These are phyloP conservation scores for Trypanosoma rangeli DNA, from an alignment of 208 protist species.

Conservation along the genomic window DNA sequence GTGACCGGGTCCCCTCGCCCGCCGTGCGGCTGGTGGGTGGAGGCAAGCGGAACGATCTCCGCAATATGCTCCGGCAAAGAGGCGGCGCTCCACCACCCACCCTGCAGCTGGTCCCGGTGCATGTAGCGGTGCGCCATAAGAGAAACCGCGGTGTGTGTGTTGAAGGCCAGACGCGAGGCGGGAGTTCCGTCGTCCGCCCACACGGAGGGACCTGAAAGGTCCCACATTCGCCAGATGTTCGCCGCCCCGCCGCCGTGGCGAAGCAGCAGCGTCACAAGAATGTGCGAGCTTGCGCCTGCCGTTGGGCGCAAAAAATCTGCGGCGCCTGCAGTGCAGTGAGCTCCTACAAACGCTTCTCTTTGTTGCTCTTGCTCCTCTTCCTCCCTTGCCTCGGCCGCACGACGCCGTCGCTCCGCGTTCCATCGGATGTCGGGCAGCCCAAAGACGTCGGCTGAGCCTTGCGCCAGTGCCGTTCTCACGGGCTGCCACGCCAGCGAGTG, in stretches of 20 bases:
- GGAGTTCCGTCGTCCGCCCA: slow-evolving; percentile 13
- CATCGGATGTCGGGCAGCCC: slow-evolving; percentile 1
- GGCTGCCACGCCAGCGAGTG: slow-evolving; percentile 28
- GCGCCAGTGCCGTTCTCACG: not conserved
- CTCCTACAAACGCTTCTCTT: slow-evolving; percentile 1
- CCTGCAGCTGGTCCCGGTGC: slow-evolving; percentile 22
- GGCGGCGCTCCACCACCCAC: slow-evolving; percentile 14
- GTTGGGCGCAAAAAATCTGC: slow-evolving; percentile 15
- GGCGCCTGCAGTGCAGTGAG: not conserved
- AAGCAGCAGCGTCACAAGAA: slow-evolving; percentile 28
- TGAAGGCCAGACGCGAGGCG: slow-evolving; percentile 10
- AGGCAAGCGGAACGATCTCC: slow-evolving; percentile 21
- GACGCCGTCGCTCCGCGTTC: slow-evolving; percentile 7
- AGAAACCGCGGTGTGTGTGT: slow-evolving; percentile 17
- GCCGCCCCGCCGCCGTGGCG: not conserved
- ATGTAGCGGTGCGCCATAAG: slow-evolving; percentile 21
- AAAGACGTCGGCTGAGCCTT: slow-evolving; percentile 3
- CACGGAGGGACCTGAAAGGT: slow-evolving; percentile 17
- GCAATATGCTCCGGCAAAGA: slow-evolving; percentile 18
- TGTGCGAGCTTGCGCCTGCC: slow-evolving; percentile 17
- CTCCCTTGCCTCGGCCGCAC: not conserved
- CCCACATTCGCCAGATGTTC: slow-evolving; percentile 29
- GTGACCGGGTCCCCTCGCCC: not conserved
- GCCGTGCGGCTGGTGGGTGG: not conserved
- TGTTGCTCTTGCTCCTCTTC: not conserved